phyloP scores from a whole-genome alignment of 2,329 filamentous ascomycete genomes.

The Colletotrichum orbiculare region DNA sequence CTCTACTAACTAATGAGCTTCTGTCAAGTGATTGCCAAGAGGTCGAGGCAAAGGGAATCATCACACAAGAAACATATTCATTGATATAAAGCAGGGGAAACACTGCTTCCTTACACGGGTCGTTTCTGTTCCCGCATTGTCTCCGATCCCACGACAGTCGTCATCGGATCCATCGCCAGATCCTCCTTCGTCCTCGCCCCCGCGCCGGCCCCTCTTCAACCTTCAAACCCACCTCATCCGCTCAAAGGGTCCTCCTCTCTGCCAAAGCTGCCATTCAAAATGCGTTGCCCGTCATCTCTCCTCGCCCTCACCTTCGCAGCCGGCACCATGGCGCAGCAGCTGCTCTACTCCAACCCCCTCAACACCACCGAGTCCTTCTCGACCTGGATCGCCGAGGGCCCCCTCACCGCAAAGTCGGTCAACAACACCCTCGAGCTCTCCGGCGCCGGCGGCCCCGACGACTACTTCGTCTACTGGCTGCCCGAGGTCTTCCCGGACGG shows the following conservation, averaged over 20 bases:
- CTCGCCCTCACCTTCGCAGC: conserved; percentile 17
- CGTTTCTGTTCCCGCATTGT: no score
- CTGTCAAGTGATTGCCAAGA: neutral
- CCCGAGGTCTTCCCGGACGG: conserved; percentile 46
- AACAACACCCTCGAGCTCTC: conserved; percentile 44
- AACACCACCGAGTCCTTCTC: conserved; percentile 41
- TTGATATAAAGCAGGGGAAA: no score
- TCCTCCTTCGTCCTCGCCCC: no score
- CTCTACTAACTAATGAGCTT: conserved; percentile 18
- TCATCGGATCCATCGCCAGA: no score
- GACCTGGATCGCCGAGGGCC: conserved; percentile 45
- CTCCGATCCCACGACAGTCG: no score
- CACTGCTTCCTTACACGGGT: no score
- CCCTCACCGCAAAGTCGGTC: conserved; percentile 40
- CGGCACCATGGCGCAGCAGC: conserved; percentile 38
- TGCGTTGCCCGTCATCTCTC: conserved; percentile 1
- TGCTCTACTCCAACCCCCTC: conserved; percentile 46
- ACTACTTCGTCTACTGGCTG: conserved; percentile 48
- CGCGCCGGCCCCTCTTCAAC: neutral
- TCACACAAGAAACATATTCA: neutral
- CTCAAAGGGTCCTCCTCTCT: neutral
- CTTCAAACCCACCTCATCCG: neutral
- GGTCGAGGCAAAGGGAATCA: neutral
- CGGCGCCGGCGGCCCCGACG: conserved; percentile 40
- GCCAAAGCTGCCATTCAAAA: neutral